These are phyloP conservation scores for Moesziomyces sp. DNA, from an alignment of 1,284 basidiomycete genomes.

Conservation along the genomic window DNA sequence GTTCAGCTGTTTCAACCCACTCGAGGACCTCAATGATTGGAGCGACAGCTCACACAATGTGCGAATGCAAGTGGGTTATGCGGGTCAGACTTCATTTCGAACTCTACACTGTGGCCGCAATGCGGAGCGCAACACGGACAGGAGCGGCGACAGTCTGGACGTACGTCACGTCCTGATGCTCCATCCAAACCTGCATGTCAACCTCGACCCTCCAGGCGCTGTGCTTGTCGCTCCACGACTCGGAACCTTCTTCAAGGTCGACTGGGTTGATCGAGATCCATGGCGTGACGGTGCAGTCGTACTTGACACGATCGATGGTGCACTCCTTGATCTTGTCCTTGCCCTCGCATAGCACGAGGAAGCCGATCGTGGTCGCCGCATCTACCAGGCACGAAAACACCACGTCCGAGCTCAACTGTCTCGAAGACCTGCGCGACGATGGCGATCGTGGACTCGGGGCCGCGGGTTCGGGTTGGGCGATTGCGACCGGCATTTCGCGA, in stretches of 20 bases:
- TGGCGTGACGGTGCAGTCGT: slow-evolving; percentile 15
- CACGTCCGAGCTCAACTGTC: slow-evolving; percentile 6
- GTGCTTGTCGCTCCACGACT: neutral
- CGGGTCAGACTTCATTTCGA: neutral
- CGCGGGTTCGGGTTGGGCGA: slow-evolving; percentile 2
- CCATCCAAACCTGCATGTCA: slow-evolving; percentile 20
- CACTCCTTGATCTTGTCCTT: slow-evolving; percentile 18
- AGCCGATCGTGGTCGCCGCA: slow-evolving; percentile 20
- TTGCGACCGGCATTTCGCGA: slow-evolving; percentile 11
- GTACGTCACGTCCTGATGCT: slow-evolving; percentile 20
- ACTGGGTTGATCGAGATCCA: slow-evolving; percentile 19
- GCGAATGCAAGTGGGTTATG: too few relatives aligned
- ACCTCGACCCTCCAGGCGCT: slow-evolving; percentile 15
- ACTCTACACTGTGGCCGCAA: neutral
- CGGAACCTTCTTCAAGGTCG: slow-evolving; percentile 3
- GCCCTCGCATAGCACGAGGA: slow-evolving; percentile 21
- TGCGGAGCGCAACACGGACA: slow-evolving; percentile 15
- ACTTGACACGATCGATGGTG: slow-evolving; percentile 21
- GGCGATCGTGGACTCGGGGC: slow-evolving; percentile 1
- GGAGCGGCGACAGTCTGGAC: slow-evolving; percentile 16
- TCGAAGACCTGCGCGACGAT: neutral
- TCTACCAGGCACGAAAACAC: slow-evolving; percentile 14
- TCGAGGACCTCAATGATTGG: too few relatives aligned
- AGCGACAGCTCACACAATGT: too few relatives aligned
- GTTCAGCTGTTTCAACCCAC: too few relatives aligned